Evolutionary conservation across 305 asterid genomes (phyloP).

Genomic region (Withania somnifera): DNA sequence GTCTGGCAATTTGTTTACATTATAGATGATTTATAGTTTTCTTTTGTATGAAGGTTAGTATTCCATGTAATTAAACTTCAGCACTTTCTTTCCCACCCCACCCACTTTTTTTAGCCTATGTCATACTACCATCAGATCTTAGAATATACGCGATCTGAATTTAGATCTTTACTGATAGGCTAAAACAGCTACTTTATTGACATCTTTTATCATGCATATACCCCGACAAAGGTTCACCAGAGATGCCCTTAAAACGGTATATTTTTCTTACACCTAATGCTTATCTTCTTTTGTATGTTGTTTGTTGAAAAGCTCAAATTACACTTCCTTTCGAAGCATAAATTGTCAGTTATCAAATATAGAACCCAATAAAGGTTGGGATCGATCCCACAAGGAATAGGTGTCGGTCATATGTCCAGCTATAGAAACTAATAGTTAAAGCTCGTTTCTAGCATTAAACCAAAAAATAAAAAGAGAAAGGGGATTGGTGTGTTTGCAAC

Average conservation of each 20-base stretch:
- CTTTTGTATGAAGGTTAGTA: background rate
- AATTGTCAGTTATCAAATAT: too few relatives aligned
- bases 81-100: background rate
- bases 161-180: slow-evolving; percentile 36
- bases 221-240: slow-evolving; percentile 54
- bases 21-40: background rate
- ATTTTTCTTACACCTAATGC: background rate
- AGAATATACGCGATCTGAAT: background rate
- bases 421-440: too few relatives aligned
- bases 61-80: background rate
- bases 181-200: slow-evolving; percentile 68
- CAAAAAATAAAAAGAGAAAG: too few relatives aligned
- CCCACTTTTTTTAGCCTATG: background rate
- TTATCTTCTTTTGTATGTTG: background rate
- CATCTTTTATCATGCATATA: slow-evolving; percentile 73
- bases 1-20: background rate
- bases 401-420: too few relatives aligned
- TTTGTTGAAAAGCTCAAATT: too few relatives aligned
- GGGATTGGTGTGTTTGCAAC: too few relatives aligned
- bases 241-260: slow-evolving; percentile 70
- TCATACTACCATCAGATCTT: background rate
- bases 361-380: too few relatives aligned
- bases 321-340: too few relatives aligned
- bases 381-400: too few relatives aligned
- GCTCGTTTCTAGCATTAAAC: too few relatives aligned